phyloP scores from a whole-genome alignment of 2,329 filamentous ascomycete species.

The Elsinoe australis region DNA sequence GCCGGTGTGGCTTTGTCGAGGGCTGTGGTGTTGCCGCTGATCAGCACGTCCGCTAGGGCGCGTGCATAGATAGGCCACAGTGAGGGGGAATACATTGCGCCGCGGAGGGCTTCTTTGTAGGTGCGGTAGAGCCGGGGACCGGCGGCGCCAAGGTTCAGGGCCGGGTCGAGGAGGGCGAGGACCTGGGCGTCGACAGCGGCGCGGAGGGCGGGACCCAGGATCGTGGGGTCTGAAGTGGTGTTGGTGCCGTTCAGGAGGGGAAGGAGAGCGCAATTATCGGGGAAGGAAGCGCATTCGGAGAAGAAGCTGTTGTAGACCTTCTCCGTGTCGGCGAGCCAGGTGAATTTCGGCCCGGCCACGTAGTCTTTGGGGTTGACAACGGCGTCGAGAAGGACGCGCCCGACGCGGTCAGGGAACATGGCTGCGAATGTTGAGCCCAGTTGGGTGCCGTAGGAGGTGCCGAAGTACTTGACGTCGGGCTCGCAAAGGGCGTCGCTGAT shows the following conservation, averaged over 20 bases:
- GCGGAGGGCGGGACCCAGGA: background rate
- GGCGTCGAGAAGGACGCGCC: conserved; percentile 38
- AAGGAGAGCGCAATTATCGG: conserved; percentile 32
- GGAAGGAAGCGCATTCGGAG: conserved; percentile 34
- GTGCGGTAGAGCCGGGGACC: background rate
- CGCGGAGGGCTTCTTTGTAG: background rate
- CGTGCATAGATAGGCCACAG: background rate
- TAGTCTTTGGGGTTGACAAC: conserved; percentile 39
- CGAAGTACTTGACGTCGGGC: conserved; percentile 38
- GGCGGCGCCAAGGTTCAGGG: background rate
- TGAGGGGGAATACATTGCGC: background rate
- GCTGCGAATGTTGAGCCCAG: conserved; percentile 37
- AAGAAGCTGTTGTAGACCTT: conserved; percentile 41
- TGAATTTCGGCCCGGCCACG: conserved; percentile 20
- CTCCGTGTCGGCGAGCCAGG: conserved; percentile 29
- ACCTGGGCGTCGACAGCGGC: background rate
- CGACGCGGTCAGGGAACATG: conserved; percentile 35
- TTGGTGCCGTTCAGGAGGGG: conserved; percentile 32
- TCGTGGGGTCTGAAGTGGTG: background rate
- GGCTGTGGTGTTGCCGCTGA: background rate
- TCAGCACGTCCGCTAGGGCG: background rate
- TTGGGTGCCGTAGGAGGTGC: conserved; percentile 44
- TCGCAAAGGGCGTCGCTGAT: conserved; percentile 36
- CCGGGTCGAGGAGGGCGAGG: background rate
- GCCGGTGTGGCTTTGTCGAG: conserved; percentile 29